These are phyloP conservation scores for Phylloporus sp. DNA, from an alignment of 768 basidiomycete species.

Conservation along the genomic window DNA sequence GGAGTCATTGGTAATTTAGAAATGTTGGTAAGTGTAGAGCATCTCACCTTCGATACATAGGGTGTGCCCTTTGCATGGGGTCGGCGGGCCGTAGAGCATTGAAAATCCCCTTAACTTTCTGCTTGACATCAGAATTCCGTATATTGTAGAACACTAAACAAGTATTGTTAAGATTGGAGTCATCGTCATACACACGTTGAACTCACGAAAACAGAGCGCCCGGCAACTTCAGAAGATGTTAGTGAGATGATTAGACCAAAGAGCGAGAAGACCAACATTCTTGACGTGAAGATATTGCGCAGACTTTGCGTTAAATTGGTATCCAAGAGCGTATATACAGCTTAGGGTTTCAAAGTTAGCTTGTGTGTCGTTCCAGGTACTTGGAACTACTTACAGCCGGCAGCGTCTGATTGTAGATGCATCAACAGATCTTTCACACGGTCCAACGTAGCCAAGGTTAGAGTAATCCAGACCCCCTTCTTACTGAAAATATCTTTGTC, in stretches of 20 bases:
- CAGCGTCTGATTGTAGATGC: slow-evolving; percentile 26
- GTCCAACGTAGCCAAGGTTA: slow-evolving; percentile 27
- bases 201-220: slow-evolving; percentile 46
- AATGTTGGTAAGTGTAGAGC: background rate
- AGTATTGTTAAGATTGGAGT: background rate
- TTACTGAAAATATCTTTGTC: slow-evolving; percentile 11
- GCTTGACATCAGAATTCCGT: background rate
- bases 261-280: slow-evolving; percentile 38
- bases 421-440: slow-evolving; percentile 26
- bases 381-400: slow-evolving; percentile 21
- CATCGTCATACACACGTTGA: background rate
- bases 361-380: background rate
- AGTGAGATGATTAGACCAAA: background rate
- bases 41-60: slow-evolving; percentile 9
- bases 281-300: slow-evolving; percentile 40
- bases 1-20: background rate
- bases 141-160: slow-evolving; percentile 29
- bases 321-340: slow-evolving; percentile 3
- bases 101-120: slow-evolving; percentile 10
- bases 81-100: slow-evolving; percentile 3
- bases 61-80: background rate
- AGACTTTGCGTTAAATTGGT: slow-evolving; percentile 14
- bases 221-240: slow-evolving; percentile 38
- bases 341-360: background rate
- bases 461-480: slow-evolving; percentile 35